These are phyloP conservation scores for Lumnitzera littorea DNA, from an alignment of 345 rosid genomes.

Conservation along the genomic window DNA sequence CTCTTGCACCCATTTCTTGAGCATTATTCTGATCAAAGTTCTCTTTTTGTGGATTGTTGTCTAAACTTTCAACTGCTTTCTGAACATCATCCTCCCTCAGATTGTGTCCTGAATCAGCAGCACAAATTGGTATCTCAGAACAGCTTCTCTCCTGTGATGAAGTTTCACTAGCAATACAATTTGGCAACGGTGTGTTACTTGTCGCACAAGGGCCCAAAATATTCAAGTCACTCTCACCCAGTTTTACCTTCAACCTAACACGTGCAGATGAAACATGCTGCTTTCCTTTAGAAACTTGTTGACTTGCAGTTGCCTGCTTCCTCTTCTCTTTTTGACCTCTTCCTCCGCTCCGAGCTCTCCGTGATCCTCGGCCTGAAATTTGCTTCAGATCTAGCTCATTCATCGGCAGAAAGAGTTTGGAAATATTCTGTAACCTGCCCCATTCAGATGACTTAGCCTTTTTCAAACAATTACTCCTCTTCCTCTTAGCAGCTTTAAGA, in stretches of 20 bases:
- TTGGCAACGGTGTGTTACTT: slow-evolving; percentile 25
- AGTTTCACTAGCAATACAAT: slow-evolving; percentile 12
- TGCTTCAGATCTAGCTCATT: slow-evolving; percentile 29
- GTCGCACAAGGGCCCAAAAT: slow-evolving; percentile 29
- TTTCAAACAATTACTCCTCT: slow-evolving; percentile 63
- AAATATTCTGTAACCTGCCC: slow-evolving; percentile 52
- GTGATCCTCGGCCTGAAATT: slow-evolving; percentile 25
- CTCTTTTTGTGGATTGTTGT: not conserved
- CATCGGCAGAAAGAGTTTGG: slow-evolving; percentile 31
- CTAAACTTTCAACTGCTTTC: not conserved
- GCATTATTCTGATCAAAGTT: slow-evolving; percentile 11
- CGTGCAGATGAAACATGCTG: slow-evolving; percentile 29
- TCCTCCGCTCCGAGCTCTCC: slow-evolving; percentile 25
- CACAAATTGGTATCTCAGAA: slow-evolving; percentile 23
- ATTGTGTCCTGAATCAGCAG: slow-evolving; percentile 2
- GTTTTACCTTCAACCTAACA: slow-evolving; percentile 74
- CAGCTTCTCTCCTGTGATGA: slow-evolving; percentile 12
- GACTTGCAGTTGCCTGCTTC: slow-evolving; percentile 18
- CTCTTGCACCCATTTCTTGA: slow-evolving; percentile 27
- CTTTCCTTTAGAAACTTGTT: slow-evolving; percentile 28
- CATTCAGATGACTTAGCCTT: slow-evolving; percentile 61
- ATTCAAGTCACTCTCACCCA: slow-evolving; percentile 47
- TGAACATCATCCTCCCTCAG: no score
- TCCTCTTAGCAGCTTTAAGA: slow-evolving; percentile 43
- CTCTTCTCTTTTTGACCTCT: slow-evolving; percentile 29